Evolutionary conservation across 495 filamentous ascomycete genomes (phyloP).

Genomic region (Lophiotrema nucula): DNA sequence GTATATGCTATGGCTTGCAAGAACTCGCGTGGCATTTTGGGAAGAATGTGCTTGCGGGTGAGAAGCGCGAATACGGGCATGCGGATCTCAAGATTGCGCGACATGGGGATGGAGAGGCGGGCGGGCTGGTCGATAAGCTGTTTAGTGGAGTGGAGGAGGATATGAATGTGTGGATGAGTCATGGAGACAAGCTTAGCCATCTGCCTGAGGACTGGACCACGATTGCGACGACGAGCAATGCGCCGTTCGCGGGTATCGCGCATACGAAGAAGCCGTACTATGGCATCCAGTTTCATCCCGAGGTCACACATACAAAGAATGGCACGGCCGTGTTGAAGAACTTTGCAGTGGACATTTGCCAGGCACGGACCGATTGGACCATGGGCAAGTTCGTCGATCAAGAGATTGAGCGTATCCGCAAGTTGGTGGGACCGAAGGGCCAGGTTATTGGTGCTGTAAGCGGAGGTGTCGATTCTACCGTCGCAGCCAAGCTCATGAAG

Average conservation of each 20-base stretch:
- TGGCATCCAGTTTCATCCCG: conserved; percentile 86
- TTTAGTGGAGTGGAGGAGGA: conserved; percentile 67
- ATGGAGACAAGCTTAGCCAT: conserved; percentile 75
- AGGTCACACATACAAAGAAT: conserved; percentile 68
- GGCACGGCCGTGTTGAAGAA: conserved; percentile 70
- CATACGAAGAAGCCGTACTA: conserved; percentile 66
- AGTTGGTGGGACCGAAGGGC: conserved; percentile 71
- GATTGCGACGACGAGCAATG: conserved; percentile 72
- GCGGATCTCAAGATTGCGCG: conserved; percentile 55
- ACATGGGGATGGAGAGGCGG: conserved; percentile 46
- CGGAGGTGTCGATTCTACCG: conserved; percentile 91
- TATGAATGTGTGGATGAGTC: conserved; percentile 80
- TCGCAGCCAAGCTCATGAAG: conserved; percentile 81
- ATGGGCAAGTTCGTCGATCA: conserved; percentile 79
- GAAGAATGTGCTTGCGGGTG: conserved; percentile 71
- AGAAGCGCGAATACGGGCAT: conserved; percentile 70
- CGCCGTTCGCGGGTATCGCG: conserved; percentile 77
- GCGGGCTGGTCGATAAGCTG: conserved; percentile 63
- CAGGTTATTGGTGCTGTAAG: conserved; percentile 85
- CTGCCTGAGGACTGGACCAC: conserved; percentile 70
- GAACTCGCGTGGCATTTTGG: conserved; percentile 76
- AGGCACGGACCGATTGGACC: conserved; percentile 70
- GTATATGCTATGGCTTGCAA: conserved; percentile 80
- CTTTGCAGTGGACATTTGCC: conserved; percentile 79
- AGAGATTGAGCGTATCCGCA: conserved; percentile 72